Percentiles rank a stretch among this genome's conserved stretches.
phyloP scores from a whole-genome alignment of 176 grass and related monocot genomes.

The Elaeis guineensis region DNA sequence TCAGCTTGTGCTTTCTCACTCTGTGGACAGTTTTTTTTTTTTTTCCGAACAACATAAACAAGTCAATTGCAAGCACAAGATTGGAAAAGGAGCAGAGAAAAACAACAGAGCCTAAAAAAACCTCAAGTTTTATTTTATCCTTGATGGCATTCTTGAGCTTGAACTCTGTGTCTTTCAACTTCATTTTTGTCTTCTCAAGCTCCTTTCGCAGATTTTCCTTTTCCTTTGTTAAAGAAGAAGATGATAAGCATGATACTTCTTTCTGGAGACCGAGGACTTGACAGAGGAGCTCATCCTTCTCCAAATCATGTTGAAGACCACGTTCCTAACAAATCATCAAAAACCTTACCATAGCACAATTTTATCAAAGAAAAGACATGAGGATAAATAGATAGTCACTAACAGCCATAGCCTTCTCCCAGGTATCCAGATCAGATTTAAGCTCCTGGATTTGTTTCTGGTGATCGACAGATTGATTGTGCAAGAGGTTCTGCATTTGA shows the following conservation, averaged over 20 bases:
- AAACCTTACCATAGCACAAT: background rate
- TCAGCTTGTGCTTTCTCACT: slow-evolving; percentile 65
- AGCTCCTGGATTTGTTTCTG: slow-evolving; percentile 39
- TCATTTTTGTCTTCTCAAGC: slow-evolving; percentile 63
- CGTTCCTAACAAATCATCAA: slow-evolving; percentile 41
- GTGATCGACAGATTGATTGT: slow-evolving; percentile 34
- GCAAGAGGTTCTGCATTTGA: slow-evolving; percentile 46
- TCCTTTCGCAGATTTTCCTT: slow-evolving; percentile 84
- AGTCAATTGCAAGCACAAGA: background rate
- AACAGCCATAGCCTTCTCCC: slow-evolving; percentile 47
- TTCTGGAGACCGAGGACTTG: slow-evolving; percentile 57
- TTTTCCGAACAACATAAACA: background rate
- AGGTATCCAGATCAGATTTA: slow-evolving; percentile 34
- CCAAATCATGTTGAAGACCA: slow-evolving; percentile 57
- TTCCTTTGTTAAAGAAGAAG: slow-evolving; percentile 69
- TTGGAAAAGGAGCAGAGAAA: slow-evolving; percentile 5
- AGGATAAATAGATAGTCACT: slow-evolving; percentile 24
- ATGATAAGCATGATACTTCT: slow-evolving; percentile 54
- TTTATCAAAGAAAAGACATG: background rate
- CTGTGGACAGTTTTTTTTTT: slow-evolving; percentile 22
- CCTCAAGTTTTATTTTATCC: slow-evolving; percentile 94
- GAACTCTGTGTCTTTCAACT: slow-evolving; percentile 63
- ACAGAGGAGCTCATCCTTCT: slow-evolving; percentile 54
- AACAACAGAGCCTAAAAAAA: slow-evolving; percentile 8
- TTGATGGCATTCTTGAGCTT: slow-evolving; percentile 81